Evolutionary conservation across 805 yeast species (phyloP), one percentile per base, ranked within the genome.

Genomic region (Suhomyces faveliae): DNA sequence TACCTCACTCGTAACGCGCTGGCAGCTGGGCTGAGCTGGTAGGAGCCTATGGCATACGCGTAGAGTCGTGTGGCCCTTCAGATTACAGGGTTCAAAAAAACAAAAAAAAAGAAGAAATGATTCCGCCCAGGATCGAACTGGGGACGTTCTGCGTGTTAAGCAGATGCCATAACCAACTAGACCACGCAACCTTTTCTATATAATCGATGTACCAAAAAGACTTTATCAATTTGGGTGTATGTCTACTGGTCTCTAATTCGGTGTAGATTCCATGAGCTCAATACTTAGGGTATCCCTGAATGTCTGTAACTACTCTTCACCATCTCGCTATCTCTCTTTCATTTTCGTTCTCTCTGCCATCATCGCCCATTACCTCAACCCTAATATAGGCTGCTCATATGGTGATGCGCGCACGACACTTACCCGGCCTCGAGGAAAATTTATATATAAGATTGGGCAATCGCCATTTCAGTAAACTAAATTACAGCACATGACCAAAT

Each of bases 61-160:
- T 37, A 12, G 13, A 17, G 23, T 22, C 40, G 25, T 20, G 25
- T 20, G 25, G 20, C 15, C 21, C 20, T 19, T 21, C n/a, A 24
- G 21, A 15, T 17, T 9, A 35, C n/a, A 9, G 13, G n/a, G 21
- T 8, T 5, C 20, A 5, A 30, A 30, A 30, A 30, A 30, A 13
- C 12, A 15, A 8, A 30, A 15, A 35, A 37, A 27, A 46, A 27
- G 13, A 52, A 49, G 40, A 44, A 40, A 38, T 90, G 97, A 89
- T 86, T 89, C 85, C 88, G 90, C 97, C 97, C 97, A 91, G 97
- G 97, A 89, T 92, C 97, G 97, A 92, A 92, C 97, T 90, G 97
- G 97, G 97, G 97, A 92, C 97, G 90, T 88, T 88, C 94, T 89
- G 96, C 97, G 97, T 91, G 97, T 91, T 89, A 91, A 89, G 97